Base-by-base conservation (phyloP, 2,329 filamentous ascomycete species). In the Trichothecium sympodiale region DNA sequence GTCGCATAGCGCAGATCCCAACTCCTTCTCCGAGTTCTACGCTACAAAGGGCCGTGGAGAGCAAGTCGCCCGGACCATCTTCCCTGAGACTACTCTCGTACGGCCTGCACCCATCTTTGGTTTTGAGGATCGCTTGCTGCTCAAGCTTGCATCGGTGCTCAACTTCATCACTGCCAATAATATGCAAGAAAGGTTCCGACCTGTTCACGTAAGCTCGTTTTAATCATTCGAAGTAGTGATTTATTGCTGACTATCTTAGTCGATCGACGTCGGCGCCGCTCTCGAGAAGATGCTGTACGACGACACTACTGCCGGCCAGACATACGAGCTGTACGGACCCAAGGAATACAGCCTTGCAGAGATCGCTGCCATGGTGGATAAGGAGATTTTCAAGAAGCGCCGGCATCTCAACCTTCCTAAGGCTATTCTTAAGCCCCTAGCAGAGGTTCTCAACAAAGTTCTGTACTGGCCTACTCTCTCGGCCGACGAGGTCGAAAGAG, bases 71-170 rank as follows among this genome's bases (percentile, higher is more conserved):
- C 80, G 89, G 43, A 77, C 73, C 50, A 88, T 96, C 55, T 98
- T 87, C 67, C 91, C 91, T 17, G 91, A 98, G 64, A 94, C 91
- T 14, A 98, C 91, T 31, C 87, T 98, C 48, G 91, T 98, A 45
- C 79, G 91, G 44, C 91, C 91, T 31, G 84, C 89, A 10, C 91
- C 88, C 36, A 74, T 94, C 60, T 98, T 94, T 55, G 91, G 91
- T 26, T 94, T 87, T 53, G 91, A 98, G 62, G 91, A 98, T 62
- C 81, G 81, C 51, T 74, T 98, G 31, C 77, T 98, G 27, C 77
- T 94, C 59, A 84, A 78, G 55, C 77, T 96, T 35, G 91, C 89
- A 29, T 74, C 77, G 46, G 70, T 80, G 9, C 77, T 78, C 41
- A 94, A 94, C 58, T 55, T 94, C 39, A 74, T 96, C 53, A 95